Conservation (phyloP, 2,329 filamentous ascomycete genomes). For the Colletotrichum eleusines region DNA sequence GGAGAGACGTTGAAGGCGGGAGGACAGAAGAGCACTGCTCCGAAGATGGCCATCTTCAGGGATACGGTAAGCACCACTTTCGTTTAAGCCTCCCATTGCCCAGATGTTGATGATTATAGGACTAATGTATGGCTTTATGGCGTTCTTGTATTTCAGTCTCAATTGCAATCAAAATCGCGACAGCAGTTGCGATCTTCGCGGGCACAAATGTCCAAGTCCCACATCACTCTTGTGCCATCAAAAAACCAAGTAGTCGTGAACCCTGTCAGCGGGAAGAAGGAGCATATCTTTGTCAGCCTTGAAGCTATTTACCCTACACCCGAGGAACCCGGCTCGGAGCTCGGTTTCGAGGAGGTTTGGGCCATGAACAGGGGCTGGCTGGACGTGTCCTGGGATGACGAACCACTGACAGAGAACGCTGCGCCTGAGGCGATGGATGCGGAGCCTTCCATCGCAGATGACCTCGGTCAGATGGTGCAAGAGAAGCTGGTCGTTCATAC, state of each 20-base stretch:
- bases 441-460: conserved; percentile 41
- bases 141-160: conserved; percentile 66
- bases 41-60: conserved; percentile 94
- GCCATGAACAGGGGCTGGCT: conserved; percentile 81
- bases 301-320: conserved; percentile 86
- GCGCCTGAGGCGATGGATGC: conserved; percentile 21
- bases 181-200: conserved; percentile 52
- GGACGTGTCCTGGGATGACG: conserved; percentile 64
- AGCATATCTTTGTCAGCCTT: conserved; percentile 89
- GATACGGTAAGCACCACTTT: conserved; percentile 82
- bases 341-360: conserved; percentile 92
- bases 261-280: conserved; percentile 82
- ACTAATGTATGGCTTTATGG: conserved; percentile 78
- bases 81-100: conserved; percentile 55
- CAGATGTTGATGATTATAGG: conserved; percentile 92
- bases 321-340: conserved; percentile 77
- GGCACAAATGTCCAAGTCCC: conserved; percentile 70
- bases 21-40: conserved; percentile 79
- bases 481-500: conserved; percentile 59
- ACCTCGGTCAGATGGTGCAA: conserved; percentile 45
- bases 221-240: conserved; percentile 76
- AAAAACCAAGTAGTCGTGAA: conserved; percentile 86
- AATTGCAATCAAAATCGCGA: conserved; percentile 50
- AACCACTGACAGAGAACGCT: conserved; percentile 32
- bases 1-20: conserved; percentile 91